Base-by-base conservation (phyloP, 306 rosid genomes). In the Sindora glabra region DNA sequence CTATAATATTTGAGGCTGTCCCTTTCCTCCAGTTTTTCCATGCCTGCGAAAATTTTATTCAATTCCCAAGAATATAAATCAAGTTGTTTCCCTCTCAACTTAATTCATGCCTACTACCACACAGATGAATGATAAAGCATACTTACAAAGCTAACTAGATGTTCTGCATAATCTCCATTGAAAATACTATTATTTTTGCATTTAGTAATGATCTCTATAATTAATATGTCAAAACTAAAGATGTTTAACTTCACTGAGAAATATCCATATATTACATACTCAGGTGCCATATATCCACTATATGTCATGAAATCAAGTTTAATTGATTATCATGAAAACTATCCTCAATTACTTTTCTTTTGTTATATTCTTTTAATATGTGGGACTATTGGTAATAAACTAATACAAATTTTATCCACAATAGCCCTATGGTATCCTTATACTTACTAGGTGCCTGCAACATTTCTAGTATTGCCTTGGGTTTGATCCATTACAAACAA, bases 281-380 rank as follows among this genome's bases (percentile, higher is more conserved):
- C 86, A 1, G 86, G 89, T 38, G 86, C 78, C 82, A 79, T 79
- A 22, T 83, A 82, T 15, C 89, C 82, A 18, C 89, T 83, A 5
- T 45, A 62, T 55, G 4, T 27, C 0, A 0, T 12, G 0, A 39
- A 2, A 11, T 8, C 4, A 21, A 18, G 24, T 16, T 8, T 12
- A 48, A n/a, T 26, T 25, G n/a, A n/a, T 1, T 21, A 10, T 41
- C n/a, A n/a, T n/a, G n/a, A n/a, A n/a, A n/a, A 19, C 8, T 25
- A 54, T 24, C 25, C 34, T 33, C 5, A 22, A 12, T 0, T 15
- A 7, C 47, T 11, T 9, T 1, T 0, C 0, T 5, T 9, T 9
- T 1, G n/a, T 29, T 29, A 1, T 29, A 9, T 29, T 1, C 5
- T n/a, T n/a, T n/a, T n/a, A n/a, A n/a, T n/a, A n/a, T n/a, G n/a